A percentile compares a stretch with the other conserved stretches of the same genome.
These are phyloP conservation scores for Coriaria nepalensis DNA, from an alignment of 306 rosid species.

Conservation along the genomic window DNA sequence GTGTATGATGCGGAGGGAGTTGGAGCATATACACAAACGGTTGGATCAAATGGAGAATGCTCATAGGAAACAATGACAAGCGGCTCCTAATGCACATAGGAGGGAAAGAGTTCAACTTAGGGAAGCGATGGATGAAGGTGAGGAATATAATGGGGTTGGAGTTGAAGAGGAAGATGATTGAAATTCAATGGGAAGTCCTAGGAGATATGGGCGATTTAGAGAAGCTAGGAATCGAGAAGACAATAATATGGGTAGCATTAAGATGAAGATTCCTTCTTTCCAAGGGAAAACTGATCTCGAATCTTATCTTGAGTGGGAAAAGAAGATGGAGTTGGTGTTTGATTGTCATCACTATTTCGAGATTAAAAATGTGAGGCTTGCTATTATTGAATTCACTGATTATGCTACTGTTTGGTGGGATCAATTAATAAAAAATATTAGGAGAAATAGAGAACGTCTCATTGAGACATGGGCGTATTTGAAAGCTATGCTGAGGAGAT, in stretches of 20 bases:
- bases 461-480: neutral
- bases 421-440: neutral
- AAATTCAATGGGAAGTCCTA: neutral
- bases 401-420: conserved; percentile 1
- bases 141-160: neutral
- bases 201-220: neutral
- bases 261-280: neutral
- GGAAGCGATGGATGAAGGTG: neutral
- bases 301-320: neutral
- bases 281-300: neutral
- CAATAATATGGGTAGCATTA: neutral
- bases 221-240: neutral
- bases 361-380: neutral
- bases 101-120: no score
- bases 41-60: no score
- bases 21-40: no score
- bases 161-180: neutral
- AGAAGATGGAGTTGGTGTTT: neutral
- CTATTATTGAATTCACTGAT: neutral
- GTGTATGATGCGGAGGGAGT: no score
- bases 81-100: no score
- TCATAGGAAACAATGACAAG: no score
- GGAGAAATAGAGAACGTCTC: neutral
- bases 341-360: neutral
- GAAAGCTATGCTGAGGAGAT: neutral